phyloP scores from a whole-genome alignment of 495 filamentous ascomycete species.

The Achaetomiella virescens region DNA sequence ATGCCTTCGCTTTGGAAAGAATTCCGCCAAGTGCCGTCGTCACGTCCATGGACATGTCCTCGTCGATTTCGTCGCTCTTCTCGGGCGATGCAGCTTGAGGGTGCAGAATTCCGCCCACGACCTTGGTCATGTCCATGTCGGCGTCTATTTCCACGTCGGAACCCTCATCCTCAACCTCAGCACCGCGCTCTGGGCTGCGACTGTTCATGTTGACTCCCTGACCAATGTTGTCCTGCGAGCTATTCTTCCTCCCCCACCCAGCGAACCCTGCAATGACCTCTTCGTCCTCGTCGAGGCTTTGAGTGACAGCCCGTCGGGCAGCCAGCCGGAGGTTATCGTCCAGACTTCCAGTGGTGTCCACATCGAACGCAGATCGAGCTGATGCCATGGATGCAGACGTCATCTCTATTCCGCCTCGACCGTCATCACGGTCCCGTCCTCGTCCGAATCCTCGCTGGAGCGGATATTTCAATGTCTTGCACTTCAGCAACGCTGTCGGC shows the following conservation, averaged over 20 bases:
- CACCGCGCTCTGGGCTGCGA: conserved; percentile 7
- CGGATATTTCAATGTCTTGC: conserved; percentile 47
- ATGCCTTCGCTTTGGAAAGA: conserved; percentile 41
- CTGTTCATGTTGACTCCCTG: conserved; percentile 6
- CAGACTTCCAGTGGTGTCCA: conserved; percentile 59
- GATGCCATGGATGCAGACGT: conserved; percentile 60
- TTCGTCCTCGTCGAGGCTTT: conserved; percentile 67
- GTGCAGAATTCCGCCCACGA: conserved; percentile 51
- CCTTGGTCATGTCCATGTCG: conserved; percentile 52
- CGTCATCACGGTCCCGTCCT: conserved; percentile 71
- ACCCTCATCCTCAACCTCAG: conserved; percentile 23
- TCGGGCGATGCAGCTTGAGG: conserved; percentile 24
- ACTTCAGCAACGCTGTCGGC: conserved; percentile 54
- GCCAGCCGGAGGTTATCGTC: conserved; percentile 75
- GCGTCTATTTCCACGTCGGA: conserved; percentile 33
- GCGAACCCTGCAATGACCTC: conserved; percentile 65
- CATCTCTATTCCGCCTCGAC: conserved; percentile 60
- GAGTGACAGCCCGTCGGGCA: conserved; percentile 62
- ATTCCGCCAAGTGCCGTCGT: conserved; percentile 81
- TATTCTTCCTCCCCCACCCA: conserved; percentile 40
- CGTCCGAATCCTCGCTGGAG: conserved; percentile 53
- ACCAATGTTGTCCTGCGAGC: conserved; percentile 7
- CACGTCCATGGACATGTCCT: conserved; percentile 77
- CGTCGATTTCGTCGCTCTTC: conserved; percentile 40
- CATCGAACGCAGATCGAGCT: conserved; percentile 50